Conservation (phyloP, 257 asterid genomes). For the Nyctanthes arbortristis region DNA sequence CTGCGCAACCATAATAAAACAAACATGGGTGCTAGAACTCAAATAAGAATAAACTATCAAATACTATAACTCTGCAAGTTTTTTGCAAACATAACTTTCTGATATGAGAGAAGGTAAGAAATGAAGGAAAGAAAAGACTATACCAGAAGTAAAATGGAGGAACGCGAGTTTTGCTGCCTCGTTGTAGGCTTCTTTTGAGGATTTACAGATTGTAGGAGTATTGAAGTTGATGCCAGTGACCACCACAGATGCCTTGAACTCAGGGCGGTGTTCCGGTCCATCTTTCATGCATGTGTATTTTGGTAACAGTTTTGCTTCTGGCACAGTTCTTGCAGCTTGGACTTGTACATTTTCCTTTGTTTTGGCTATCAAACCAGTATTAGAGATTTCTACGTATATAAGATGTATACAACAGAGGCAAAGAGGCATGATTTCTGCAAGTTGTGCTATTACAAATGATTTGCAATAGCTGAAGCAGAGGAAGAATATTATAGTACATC, state of each 20-base stretch:
- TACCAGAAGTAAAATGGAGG: constrained; percentile 49
- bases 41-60: no score
- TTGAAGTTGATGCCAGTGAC: constrained; percentile 40
- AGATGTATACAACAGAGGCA: background rate
- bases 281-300: constrained; percentile 38
- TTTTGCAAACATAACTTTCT: no score
- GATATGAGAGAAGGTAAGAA: background rate
- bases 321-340: constrained; percentile 49
- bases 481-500: no score
- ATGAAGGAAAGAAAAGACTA: background rate
- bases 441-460: constrained; percentile 17
- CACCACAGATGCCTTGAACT: constrained; percentile 50
- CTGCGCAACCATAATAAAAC: background rate
- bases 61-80: no score
- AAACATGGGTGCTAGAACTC: background rate
- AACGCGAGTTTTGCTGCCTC: constrained; percentile 49
- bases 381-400: background rate
- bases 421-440: constrained; percentile 6
- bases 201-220: constrained; percentile 28
- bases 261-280: constrained; percentile 48
- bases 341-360: constrained; percentile 38
- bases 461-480: no score
- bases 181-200: constrained; percentile 47
- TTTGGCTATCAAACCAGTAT: background rate
- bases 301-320: constrained; percentile 45